Base-by-base conservation (phyloP, 257 asterid genomes). In the Anisodus tanguticus region DNA sequence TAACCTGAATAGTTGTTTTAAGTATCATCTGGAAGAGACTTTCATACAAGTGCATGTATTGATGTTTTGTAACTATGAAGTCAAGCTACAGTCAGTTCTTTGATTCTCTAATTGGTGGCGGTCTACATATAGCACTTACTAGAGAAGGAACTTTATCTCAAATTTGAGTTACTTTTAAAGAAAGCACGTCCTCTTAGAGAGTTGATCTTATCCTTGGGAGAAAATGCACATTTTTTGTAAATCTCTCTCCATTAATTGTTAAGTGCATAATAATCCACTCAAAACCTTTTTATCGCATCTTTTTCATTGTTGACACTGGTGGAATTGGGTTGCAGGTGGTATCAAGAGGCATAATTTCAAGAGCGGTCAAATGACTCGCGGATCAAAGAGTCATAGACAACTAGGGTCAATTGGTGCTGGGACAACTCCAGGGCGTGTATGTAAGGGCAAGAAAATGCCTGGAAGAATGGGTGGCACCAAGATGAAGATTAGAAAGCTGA, bases 381-480 rank as follows among this genome's bases (percentile, higher is more conserved):
- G 99, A 71, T 96, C 99, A 35, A 94, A 96, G 90, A 96, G 99
- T 87, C 99, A 94, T 58, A 84, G 98, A 70, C 93, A 93, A 57
- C 94, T 96, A 0, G 99, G 99, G 6, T 96, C 99, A 16, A 96
- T 96, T 70, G 99, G 98, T 69, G 99, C 99, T 4, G 99, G 99
- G 6, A 96, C 98, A 6, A 96, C 99, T 4, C 99, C 99, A 7
- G 99, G 99, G 26, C 94, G 97, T 0, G 99, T 96, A 16, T 96
- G 94, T 85, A 64, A 64, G 66, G 99, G 99, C 67, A 96, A 96
- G 97, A 96, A 96, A 87, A 96, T 96, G 99, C 98, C 99, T 0
- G 99, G 99, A 83, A 88, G 97, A 87, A 94, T 96, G 99, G 99
- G 99, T 43, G 98, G 98, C 69, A 88, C 94, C n/a, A 92, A 92